phyloP scores from a whole-genome alignment of 2,329 filamentous ascomycete genomes.

The Fusarium redolens region DNA sequence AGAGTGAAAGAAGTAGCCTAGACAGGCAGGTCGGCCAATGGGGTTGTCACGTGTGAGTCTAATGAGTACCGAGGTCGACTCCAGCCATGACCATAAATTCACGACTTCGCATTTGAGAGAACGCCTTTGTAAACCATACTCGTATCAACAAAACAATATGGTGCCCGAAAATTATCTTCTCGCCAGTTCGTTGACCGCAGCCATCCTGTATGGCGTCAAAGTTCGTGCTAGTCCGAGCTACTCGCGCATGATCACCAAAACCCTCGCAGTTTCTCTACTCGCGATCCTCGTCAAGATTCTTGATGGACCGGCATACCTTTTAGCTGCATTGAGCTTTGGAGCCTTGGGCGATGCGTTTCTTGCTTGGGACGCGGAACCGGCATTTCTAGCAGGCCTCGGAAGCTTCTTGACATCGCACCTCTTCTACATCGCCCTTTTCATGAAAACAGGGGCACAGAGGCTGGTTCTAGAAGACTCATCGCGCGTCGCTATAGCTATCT shows the following conservation, averaged over 20 bases:
- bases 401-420: neutral
- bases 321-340: neutral
- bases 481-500: neutral
- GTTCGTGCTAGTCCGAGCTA: neutral
- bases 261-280: neutral
- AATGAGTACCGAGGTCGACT: neutral
- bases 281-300: neutral
- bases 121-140: accelerated
- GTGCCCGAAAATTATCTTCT: neutral
- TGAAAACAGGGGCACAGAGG: accelerated
- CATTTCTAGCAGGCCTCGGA: neutral
- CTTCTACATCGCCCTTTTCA: neutral
- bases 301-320: neutral
- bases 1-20: neutral
- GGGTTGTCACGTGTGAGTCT: neutral
- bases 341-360: neutral
- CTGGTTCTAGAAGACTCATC: neutral
- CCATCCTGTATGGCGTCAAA: neutral
- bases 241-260: neutral
- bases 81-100: neutral
- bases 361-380: neutral
- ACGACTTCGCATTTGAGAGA: accelerated
- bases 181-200: neutral
- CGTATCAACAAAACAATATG: accelerated
- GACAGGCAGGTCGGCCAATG: accelerated